These are phyloP conservation scores for Dinochytrium kinnereticum DNA, from an alignment of 371 early-diverging fungal genomes.

Conservation along the genomic window DNA sequence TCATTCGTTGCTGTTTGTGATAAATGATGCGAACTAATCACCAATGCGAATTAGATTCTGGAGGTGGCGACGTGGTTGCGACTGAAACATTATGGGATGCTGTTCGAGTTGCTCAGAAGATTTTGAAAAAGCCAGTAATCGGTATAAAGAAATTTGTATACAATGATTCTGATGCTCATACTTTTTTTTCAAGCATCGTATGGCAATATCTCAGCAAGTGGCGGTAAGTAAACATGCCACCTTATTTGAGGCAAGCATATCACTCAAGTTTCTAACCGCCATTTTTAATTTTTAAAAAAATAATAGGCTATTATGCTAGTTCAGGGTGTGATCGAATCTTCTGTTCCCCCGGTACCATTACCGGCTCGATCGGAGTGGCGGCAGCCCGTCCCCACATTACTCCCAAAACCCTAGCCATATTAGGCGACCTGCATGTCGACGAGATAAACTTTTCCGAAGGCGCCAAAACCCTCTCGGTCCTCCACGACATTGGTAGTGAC, in stretches of 20 bases:
- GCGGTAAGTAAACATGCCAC: constrained; percentile 45
- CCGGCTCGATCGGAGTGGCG: constrained; percentile 71
- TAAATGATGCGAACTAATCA: neutral
- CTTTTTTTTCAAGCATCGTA: constrained; percentile 53
- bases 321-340: constrained; percentile 56
- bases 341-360: constrained; percentile 64
- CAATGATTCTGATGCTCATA: neutral
- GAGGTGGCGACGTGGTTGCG: constrained; percentile 65
- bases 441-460: constrained; percentile 52
- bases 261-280: neutral
- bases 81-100: constrained; percentile 65
- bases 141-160: neutral
- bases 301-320: constrained; percentile 57
- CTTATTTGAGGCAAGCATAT: too few relatives aligned
- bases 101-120: constrained; percentile 49
- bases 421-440: constrained; percentile 59
- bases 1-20: neutral
- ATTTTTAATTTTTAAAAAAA: neutral
- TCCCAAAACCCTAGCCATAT: constrained; percentile 52
- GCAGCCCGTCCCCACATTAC: constrained; percentile 56
- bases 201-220: constrained; percentile 64
- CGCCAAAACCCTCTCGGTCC: constrained; percentile 49
- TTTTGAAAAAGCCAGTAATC: constrained; percentile 58
- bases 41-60: constrained; percentile 41
- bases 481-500: constrained; percentile 51